A percentile compares a stretch with the other conserved stretches of the same genome.
phyloP scores from a whole-genome alignment of 805 yeast species.

The Yarrowia osloensis region DNA sequence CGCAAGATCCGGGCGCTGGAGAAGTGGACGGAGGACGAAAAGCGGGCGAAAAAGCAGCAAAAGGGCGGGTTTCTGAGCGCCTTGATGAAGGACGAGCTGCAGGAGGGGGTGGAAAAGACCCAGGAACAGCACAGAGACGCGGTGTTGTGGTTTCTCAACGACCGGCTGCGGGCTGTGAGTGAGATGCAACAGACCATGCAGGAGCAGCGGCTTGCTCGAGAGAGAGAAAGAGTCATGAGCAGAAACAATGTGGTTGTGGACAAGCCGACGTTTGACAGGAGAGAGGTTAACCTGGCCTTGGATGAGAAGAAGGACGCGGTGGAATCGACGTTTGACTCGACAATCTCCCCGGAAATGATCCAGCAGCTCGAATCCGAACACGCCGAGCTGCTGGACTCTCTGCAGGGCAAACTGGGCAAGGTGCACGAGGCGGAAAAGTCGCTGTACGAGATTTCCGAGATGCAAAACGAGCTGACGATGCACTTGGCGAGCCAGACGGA shows the following conservation, averaged over 20 bases:
- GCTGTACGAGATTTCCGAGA: constrained; percentile 62
- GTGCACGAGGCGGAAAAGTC: constrained; percentile 46
- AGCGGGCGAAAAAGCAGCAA: constrained; percentile 33
- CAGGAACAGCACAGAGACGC: constrained; percentile 43
- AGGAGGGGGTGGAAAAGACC: constrained; percentile 39
- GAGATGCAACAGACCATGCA: constrained; percentile 43
- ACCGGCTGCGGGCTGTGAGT: constrained; percentile 40
- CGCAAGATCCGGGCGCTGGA: constrained; percentile 39
- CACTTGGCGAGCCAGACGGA: constrained; percentile 75
- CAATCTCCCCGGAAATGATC: constrained; percentile 34
- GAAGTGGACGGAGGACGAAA: constrained; percentile 36
- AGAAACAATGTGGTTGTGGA: constrained; percentile 30
- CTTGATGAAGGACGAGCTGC: constrained; percentile 37
- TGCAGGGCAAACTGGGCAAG: constrained; percentile 43
- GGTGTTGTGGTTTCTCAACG: constrained; percentile 43
- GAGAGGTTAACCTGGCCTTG: not conserved
- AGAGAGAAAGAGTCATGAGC: constrained; percentile 37
- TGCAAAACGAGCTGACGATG: constrained; percentile 72
- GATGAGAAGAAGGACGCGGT: not conserved
- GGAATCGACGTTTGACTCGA: not conserved
- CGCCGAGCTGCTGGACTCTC: constrained; percentile 43
- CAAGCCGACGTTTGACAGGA: not conserved
- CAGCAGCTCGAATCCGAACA: constrained; percentile 44
- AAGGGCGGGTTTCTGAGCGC: constrained; percentile 29
- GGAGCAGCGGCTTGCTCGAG: constrained; percentile 41